A percentile compares a stretch with the other conserved stretches of the same genome.
These are phyloP conservation scores for Auricularia sp. DNA, from an alignment of 768 basidiomycete genomes.

Conservation along the genomic window DNA sequence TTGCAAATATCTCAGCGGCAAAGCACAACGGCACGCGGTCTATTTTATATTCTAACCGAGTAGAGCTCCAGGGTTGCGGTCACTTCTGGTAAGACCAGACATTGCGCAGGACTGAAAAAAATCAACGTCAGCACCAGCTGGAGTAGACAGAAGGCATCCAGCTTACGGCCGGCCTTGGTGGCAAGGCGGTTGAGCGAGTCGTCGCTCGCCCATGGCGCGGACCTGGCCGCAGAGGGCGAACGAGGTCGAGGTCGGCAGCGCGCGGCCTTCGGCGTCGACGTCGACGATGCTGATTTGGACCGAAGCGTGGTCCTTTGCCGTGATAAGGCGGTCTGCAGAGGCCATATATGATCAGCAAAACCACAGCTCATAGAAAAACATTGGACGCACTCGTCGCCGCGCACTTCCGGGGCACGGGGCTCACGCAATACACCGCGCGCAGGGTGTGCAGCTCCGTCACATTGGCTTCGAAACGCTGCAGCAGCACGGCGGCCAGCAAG, in stretches of 20 bases:
- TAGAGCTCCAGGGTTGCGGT: constrained; percentile 9
- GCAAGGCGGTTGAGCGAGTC: constrained; percentile 95
- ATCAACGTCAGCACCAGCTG: not conserved
- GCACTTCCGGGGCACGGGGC: constrained; percentile 90
- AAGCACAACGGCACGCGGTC: no score
- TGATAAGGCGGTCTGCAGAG: constrained; percentile 84
- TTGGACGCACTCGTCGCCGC: constrained; percentile 80
- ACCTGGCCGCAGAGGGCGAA: constrained; percentile 94
- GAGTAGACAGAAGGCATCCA: no score
- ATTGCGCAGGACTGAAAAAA: constrained; percentile 73
- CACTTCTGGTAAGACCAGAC: constrained; percentile 96
- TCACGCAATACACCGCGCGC: constrained; percentile 19
- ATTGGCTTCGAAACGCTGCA: constrained; percentile 27
- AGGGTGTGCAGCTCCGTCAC: constrained; percentile 34
- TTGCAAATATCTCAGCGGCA: no score
- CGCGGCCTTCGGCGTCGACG: constrained; percentile 83
- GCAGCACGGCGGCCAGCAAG: constrained; percentile 19
- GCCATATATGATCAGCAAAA: not conserved
- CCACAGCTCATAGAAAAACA: not conserved
- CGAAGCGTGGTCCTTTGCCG: constrained; percentile 97
- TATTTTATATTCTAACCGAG: no score
- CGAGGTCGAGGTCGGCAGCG: constrained; percentile 68
- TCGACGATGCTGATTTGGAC: constrained; percentile 89
- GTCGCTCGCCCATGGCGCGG: constrained; percentile 87
- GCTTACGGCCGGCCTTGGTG: constrained; percentile 87